phyloP scores from a whole-genome alignment of 2,329 filamentous ascomycete genomes.

The Keithomyces neogunnii region DNA sequence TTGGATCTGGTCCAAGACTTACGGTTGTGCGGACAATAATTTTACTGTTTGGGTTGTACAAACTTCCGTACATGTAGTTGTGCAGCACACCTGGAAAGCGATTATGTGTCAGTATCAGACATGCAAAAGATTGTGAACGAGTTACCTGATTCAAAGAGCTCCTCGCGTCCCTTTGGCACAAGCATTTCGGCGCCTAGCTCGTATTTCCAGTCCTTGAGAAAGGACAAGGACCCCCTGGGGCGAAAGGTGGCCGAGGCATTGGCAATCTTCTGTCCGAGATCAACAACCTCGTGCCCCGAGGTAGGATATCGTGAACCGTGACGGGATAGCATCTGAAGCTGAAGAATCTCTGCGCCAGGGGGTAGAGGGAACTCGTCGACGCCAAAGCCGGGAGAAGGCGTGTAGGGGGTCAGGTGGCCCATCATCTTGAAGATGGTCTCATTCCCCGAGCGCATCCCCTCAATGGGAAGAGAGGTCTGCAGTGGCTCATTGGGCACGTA shows the following conservation, averaged over 20 bases:
- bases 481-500: conserved; percentile 63
- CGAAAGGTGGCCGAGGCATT: conserved; percentile 44
- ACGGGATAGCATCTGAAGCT: conserved; percentile 64
- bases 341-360: conserved; percentile 56
- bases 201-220: conserved; percentile 62
- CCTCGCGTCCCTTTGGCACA: conserved; percentile 63
- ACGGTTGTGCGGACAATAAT: conserved; percentile 64
- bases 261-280: conserved; percentile 48
- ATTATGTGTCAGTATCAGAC: neutral
- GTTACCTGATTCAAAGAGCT: conserved; percentile 57
- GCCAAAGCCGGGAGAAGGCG: conserved; percentile 64
- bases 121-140: neutral
- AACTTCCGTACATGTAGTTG: conserved; percentile 61
- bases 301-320: conserved; percentile 71
- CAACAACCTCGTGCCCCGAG: conserved; percentile 42
- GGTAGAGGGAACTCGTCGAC: conserved; percentile 64
- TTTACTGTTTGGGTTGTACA: conserved; percentile 66
- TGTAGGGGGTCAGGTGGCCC: conserved; percentile 60
- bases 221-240: conserved; percentile 51
- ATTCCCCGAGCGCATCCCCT: conserved; percentile 46
- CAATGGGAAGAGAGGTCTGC: conserved; percentile 61
- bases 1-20: conserved; percentile 10
- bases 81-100: conserved; percentile 48
- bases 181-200: conserved; percentile 63
- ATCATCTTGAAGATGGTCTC: conserved; percentile 63